Conservation (phyloP, 2,329 filamentous ascomycete genomes). For the Fusarium continuum region DNA sequence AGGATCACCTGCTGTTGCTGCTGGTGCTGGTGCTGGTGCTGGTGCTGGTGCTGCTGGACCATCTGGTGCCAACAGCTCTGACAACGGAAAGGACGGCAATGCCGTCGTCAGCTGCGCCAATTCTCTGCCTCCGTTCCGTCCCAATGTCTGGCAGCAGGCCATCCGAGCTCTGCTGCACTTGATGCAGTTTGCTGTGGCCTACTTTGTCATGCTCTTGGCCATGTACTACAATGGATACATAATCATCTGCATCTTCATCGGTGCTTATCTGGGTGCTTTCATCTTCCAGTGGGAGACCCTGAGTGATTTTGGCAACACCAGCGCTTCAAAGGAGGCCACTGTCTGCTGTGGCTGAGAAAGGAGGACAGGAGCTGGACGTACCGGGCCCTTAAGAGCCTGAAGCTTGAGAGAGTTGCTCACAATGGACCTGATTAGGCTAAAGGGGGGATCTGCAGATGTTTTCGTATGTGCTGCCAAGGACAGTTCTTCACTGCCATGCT, state of each 20-base stretch:
- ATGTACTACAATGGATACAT: conserved; percentile 74
- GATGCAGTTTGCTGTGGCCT: conserved; percentile 77
- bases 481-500: background rate
- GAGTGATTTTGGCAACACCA: conserved; percentile 43
- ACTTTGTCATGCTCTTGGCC: conserved; percentile 75
- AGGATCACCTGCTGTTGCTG: conserved; percentile 11
- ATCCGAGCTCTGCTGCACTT: conserved; percentile 74
- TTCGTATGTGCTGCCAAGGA: background rate
- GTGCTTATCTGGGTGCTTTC: conserved; percentile 76
- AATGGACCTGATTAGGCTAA: background rate
- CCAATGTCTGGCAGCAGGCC: conserved; percentile 71
- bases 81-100: conserved; percentile 38
- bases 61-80: conserved; percentile 16
- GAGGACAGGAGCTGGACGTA: background rate
- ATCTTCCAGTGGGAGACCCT: conserved; percentile 76
- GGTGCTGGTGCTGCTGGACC: background rate
- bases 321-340: conserved; percentile 51
- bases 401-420: background rate
- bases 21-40: too few species aligned
- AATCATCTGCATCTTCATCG: conserved; percentile 83
- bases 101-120: conserved; percentile 11
- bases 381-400: background rate
- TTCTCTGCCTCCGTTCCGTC: conserved; percentile 56
- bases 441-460: background rate
- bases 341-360: conserved; percentile 51